These are phyloP conservation scores for Sclerotinia nivalis DNA, from an alignment of 2,329 filamentous ascomycete species.

Conservation along the genomic window DNA sequence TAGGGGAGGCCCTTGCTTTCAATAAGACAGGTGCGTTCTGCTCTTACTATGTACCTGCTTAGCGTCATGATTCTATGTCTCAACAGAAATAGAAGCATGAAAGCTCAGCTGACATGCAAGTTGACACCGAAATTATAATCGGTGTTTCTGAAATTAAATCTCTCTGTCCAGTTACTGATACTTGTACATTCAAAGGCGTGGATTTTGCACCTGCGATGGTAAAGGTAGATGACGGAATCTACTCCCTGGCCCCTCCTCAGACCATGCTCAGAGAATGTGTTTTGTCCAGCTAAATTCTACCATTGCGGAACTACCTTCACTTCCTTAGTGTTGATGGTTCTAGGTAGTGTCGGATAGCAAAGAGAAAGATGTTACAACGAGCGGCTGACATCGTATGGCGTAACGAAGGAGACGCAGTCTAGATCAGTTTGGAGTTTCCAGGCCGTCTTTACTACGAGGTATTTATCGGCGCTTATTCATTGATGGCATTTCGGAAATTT, in stretches of 20 bases:
- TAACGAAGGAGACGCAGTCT: background rate
- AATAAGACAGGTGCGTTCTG: background rate
- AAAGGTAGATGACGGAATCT: background rate
- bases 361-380: background rate
- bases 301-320: background rate
- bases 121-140: background rate
- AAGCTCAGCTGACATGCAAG: background rate
- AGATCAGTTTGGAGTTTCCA: background rate
- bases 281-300: background rate
- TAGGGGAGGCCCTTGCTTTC: background rate
- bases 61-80: too few relatives aligned
- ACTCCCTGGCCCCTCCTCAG: background rate
- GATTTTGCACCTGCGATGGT: background rate
- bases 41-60: too few relatives aligned
- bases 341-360: background rate
- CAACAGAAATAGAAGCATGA: background rate
- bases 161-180: background rate
- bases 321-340: background rate
- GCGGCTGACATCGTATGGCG: background rate
- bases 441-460: background rate
- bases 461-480: constrained; percentile 5
- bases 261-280: background rate
- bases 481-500: background rate
- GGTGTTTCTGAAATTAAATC: background rate
- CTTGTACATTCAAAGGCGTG: background rate